Base-by-base conservation (phyloP, 2,329 filamentous ascomycete species). In the Ustulina deusta region DNA sequence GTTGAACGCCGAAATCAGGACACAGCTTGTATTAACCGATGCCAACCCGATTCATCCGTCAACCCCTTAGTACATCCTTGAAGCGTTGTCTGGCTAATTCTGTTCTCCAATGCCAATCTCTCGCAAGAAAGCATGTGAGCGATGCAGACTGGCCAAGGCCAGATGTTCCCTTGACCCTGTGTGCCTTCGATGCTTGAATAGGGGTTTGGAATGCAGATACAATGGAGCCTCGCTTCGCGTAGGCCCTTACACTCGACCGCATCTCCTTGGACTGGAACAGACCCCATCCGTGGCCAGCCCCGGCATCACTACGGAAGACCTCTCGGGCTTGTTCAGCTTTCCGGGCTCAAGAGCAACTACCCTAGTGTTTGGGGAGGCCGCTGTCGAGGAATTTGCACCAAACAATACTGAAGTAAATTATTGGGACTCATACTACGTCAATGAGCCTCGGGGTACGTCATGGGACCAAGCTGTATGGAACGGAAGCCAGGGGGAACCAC, bases 121-220 rank as follows among this genome's bases (percentile, higher is more conserved):
- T 5, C 67, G 73, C 44, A 70, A 71, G 51, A 77, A 74, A 56
- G 69, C 75, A 0, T 77, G 75, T 64, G 25, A 61, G 36, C 65
- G 63, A 25, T 77, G 75, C 60, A 69, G 75, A n/a, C 20, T 52
- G 15, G 73, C 74, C 13, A 77, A 76, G 54, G 61, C 74, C 7
- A 72, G 71, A 51, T 77, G 75, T 52, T 74, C 69, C 11, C 74
- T 75, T 13, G 72, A 69, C 11, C 52, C 29, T 0, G 61, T 69
- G 1, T 77, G 75, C 49, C 63, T 63, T 9, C 71, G 75, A 32
- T 76, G 74, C 44, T 58, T 55, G 6, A 68, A 70, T 9, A 70
- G 72, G 11, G 64, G 65, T 2, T 27, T 74, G 11, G 32, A 34
- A 36, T 75, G 73, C 63, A 64, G 69, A 38, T 76, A 76, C 42